Evolutionary conservation across 495 filamentous ascomycete species (phyloP).

Genomic region (Talaromyces ruber): DNA sequence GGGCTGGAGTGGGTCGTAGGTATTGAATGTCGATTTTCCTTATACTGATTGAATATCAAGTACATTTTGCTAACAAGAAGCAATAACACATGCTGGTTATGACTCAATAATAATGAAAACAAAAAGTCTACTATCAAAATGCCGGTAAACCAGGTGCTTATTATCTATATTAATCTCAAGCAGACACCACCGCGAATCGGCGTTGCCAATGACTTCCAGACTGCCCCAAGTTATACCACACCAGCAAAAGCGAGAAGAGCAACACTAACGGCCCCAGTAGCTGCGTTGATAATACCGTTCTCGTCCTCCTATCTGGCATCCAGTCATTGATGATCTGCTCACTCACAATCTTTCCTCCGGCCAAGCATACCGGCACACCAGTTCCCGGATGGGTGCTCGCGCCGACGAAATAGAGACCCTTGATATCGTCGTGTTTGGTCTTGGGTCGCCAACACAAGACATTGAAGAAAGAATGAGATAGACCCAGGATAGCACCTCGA

Average conservation of each 20-base stretch:
- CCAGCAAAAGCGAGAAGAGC: not conserved
- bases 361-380: slow-evolving; percentile 60
- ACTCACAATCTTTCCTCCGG: slow-evolving; percentile 51
- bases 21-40: too few species aligned
- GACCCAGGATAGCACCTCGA: slow-evolving; percentile 58
- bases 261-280: not conserved
- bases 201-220: not conserved
- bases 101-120: not conserved
- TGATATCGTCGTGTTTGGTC: slow-evolving; percentile 41
- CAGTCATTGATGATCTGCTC: slow-evolving; percentile 41
- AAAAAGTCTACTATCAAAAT: not conserved
- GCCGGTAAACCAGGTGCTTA: not conserved
- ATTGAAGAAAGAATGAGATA: slow-evolving; percentile 63
- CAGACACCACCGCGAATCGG: not conserved
- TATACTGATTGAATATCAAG: too few species aligned
- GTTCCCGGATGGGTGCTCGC: slow-evolving; percentile 66
- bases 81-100: not conserved
- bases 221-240: not conserved
- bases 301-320: not conserved
- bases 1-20: slow-evolving; percentile 36
- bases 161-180: not conserved
- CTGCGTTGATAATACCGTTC: not conserved
- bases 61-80: not conserved
- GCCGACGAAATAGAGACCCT: slow-evolving; percentile 55
- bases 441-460: slow-evolving; percentile 56